These are phyloP conservation scores for Fusarium pilosicola DNA, from an alignment of 2,329 filamentous ascomycete species.

Conservation along the genomic window DNA sequence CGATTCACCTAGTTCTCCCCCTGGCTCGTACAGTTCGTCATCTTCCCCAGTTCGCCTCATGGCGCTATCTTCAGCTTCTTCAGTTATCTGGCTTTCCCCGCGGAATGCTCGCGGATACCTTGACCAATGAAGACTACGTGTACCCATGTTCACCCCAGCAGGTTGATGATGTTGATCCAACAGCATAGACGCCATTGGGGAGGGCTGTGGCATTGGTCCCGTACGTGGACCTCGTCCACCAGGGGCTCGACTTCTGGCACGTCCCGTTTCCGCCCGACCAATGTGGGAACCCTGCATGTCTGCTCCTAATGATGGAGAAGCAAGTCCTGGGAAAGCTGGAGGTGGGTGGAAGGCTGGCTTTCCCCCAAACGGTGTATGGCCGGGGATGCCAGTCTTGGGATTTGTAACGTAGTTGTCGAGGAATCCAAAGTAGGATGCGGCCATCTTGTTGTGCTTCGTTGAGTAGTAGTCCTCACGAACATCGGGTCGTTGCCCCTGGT, in stretches of 20 bases:
- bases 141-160: conserved; percentile 56
- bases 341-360: conserved; percentile 75
- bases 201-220: conserved; percentile 61
- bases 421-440: conserved; percentile 96
- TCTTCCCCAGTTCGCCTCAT: conserved; percentile 60
- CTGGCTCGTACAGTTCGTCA: conserved; percentile 62
- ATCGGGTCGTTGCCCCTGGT: conserved; percentile 60
- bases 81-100: conserved; percentile 62
- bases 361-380: conserved; percentile 65
- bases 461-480: conserved; percentile 92
- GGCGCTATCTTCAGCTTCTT: conserved; percentile 61
- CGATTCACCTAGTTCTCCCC: conserved; percentile 65
- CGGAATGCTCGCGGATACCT: conserved; percentile 58
- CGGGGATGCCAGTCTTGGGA: conserved; percentile 72
- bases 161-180: conserved; percentile 82
- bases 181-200: conserved; percentile 77
- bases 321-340: conserved; percentile 77
- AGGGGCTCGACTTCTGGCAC: conserved; percentile 54
- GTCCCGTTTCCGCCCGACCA: conserved; percentile 57
- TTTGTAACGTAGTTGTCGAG: conserved; percentile 89
- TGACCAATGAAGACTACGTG: conserved; percentile 58
- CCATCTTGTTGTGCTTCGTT: conserved; percentile 97
- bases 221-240: conserved; percentile 43
- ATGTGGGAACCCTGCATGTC: conserved; percentile 63
- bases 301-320: conserved; percentile 67